Evolutionary conservation across 2,329 filamentous ascomycete species (phyloP).

Genomic region (Colletotrichum sp.): DNA sequence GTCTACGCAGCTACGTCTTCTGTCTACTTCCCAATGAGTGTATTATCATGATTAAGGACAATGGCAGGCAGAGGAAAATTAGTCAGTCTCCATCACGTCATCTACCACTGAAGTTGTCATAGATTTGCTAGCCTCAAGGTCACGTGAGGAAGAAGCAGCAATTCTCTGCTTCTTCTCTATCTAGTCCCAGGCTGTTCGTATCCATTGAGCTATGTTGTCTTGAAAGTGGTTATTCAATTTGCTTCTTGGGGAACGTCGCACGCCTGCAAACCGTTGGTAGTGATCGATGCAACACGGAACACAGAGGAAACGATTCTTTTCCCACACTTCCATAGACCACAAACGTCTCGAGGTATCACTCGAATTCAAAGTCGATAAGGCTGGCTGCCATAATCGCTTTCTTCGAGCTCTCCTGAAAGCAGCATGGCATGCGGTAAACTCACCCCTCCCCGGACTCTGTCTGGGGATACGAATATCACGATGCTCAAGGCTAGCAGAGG

Average conservation of each 20-base stretch:
- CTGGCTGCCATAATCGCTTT: not conserved
- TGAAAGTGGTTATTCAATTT: not conserved
- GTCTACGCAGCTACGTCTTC: not conserved
- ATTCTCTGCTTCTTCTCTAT: not conserved
- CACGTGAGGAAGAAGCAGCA: not conserved
- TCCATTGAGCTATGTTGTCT: not conserved
- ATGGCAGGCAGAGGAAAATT: not conserved
- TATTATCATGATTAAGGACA: not conserved
- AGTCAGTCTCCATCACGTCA: not conserved
- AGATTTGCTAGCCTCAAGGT: not conserved
- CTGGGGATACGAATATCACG: not conserved
- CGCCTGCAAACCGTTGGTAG: not conserved
- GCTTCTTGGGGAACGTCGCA: not conserved
- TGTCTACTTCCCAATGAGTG: not conserved
- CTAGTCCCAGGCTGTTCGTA: not conserved
- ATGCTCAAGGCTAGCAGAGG: not conserved
- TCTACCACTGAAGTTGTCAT: not conserved
- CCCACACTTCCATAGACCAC: not conserved
- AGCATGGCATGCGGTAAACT: not conserved
- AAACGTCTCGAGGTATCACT: not conserved
- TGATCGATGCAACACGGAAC: not conserved
- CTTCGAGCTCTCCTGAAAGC: not conserved
- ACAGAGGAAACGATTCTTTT: not conserved
- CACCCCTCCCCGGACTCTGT: not conserved
- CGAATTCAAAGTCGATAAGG: not conserved